A percentile compares a stretch with the other conserved stretches of the same genome.
Conservation (phyloP, 768 basidiomycete species). For the Phylloporus sp. region DNA sequence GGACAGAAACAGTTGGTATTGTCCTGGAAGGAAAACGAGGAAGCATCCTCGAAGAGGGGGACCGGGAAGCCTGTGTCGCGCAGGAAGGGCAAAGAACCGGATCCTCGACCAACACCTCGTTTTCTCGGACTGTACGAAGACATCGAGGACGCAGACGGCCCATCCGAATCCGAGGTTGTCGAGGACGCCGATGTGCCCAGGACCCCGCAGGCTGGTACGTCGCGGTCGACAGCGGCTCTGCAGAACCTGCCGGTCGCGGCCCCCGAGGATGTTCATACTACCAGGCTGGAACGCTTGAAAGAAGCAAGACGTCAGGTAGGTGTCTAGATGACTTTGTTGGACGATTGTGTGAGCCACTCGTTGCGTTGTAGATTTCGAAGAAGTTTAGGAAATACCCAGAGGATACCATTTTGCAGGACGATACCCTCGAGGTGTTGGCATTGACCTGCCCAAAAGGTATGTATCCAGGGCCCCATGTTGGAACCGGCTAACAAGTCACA, state of each 20-base stretch:
- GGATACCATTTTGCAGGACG: conserved; percentile 19
- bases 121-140: conserved; percentile 27
- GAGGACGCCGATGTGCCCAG: conserved; percentile 1
- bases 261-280: conserved; percentile 10
- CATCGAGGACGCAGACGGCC: conserved; percentile 24
- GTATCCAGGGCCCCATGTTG: background rate
- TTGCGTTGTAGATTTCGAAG: conserved; percentile 16
- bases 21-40: conserved; percentile 26
- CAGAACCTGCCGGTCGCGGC: background rate
- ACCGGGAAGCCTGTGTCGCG: conserved; percentile 2
- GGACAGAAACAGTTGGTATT: conserved; percentile 17
- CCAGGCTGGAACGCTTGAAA: conserved; percentile 14
- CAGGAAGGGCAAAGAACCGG: conserved; percentile 22
- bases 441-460: conserved; percentile 18
- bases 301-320: conserved; percentile 20
- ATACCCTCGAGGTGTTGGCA: conserved; percentile 24
- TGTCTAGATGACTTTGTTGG: background rate
- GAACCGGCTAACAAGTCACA: conserved; percentile 5
- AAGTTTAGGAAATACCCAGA: background rate
- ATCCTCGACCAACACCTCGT: background rate
- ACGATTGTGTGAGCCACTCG: background rate
- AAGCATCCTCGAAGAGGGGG: conserved; percentile 8
- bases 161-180: conserved; percentile 15
- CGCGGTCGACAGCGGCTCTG: background rate
- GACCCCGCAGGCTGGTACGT: conserved; percentile 9